Evolutionary conservation across 108 stramenopile species (phyloP), one percentile per base, ranked within the genome.

Genomic region (Cyclotella sp.): DNA sequence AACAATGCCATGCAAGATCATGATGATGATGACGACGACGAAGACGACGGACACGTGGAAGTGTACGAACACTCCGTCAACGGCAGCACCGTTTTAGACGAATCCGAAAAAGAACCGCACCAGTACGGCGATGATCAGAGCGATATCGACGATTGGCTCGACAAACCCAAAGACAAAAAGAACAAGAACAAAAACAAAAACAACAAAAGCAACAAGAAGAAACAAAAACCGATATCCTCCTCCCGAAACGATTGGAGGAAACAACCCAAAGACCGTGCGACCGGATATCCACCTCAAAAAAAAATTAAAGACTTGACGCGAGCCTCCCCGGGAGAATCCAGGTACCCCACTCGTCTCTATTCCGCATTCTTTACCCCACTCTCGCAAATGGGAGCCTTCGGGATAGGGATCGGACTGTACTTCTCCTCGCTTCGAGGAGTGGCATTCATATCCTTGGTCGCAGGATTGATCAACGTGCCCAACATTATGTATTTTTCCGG

Each of bases 261-360:
- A 28, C 63, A 19, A 26, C 63, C 63, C 16, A 43, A 64, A 22
- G 9, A 21, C 63, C n/a, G 43, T 14, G 4, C 44, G 14, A 64
- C 16, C 63, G 30, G 44, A 13, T 45, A 45, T 22, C 63, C 63
- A 46, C 49, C 43, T 1, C 67, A 68, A 68, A 13, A 51, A 68
- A 52, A 53, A 29, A 68, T 68, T 18, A 57, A 83, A 58, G 73
- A 90, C 24, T 80, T 92, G 52, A 63, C 81, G 45, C 85, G 84
- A 14, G 91, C 91, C 46, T 83, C 89, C 41, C 90, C 92, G 0
- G 92, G 94, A 4, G 91, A 95, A 79, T 73, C 76, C 7, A 67
- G 76, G 6, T 55, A 81, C 11, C 83, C 86, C 16, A 90, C 91
- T 44, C 68, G 75, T 51, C 63, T 86, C 49, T 84, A 84, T 42